Conservation (phyloP, 2,329 filamentous ascomycete genomes). For the Ciborinia camelliae region DNA sequence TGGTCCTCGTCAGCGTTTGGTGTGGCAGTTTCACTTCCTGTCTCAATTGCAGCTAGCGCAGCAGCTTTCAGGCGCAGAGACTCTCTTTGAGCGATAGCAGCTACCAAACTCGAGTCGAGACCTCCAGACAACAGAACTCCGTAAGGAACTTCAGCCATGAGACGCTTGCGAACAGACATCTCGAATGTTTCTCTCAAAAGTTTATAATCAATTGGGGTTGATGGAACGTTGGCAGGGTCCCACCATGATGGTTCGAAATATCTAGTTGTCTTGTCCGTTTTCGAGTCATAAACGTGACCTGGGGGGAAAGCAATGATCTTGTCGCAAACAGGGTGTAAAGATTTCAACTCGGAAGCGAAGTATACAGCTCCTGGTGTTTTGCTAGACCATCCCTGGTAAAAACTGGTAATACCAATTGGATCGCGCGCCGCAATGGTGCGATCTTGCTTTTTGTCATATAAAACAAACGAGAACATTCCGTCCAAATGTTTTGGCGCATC, state of each 20-base stretch:
- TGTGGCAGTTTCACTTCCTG: slow-evolving; percentile 43
- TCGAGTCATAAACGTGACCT: slow-evolving; percentile 93
- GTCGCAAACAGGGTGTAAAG: slow-evolving; percentile 88
- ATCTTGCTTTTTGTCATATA: slow-evolving; percentile 94
- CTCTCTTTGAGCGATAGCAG: slow-evolving; percentile 92
- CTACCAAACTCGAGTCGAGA: slow-evolving; percentile 91
- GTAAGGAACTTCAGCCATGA: slow-evolving; percentile 99
- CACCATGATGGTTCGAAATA: slow-evolving; percentile 95
- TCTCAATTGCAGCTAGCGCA: slow-evolving; percentile 47
- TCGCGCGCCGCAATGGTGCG: slow-evolving; percentile 91
- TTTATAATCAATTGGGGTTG: slow-evolving; percentile 79
- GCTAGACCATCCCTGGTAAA: slow-evolving; percentile 92
- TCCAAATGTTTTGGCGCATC: slow-evolving; percentile 92
- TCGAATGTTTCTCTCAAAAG: slow-evolving; percentile 77
- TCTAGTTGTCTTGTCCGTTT: slow-evolving; percentile 76
- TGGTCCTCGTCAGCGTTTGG: slow-evolving; percentile 52
- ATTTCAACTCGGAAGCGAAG: slow-evolving; percentile 97
- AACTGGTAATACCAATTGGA: slow-evolving; percentile 93
- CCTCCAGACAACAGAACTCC: slow-evolving; percentile 94
- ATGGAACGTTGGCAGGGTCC: slow-evolving; percentile 75
- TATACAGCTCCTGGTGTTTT: slow-evolving; percentile 80
- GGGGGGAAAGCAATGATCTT: slow-evolving; percentile 92
- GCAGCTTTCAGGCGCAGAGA: slow-evolving; percentile 72
- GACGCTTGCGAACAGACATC: slow-evolving; percentile 86
- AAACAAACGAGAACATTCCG: slow-evolving; percentile 99